Evolutionary conservation across 192 early-diverging fungal genomes (phyloP).

Genomic region (Mortierella hygrophila): DNA sequence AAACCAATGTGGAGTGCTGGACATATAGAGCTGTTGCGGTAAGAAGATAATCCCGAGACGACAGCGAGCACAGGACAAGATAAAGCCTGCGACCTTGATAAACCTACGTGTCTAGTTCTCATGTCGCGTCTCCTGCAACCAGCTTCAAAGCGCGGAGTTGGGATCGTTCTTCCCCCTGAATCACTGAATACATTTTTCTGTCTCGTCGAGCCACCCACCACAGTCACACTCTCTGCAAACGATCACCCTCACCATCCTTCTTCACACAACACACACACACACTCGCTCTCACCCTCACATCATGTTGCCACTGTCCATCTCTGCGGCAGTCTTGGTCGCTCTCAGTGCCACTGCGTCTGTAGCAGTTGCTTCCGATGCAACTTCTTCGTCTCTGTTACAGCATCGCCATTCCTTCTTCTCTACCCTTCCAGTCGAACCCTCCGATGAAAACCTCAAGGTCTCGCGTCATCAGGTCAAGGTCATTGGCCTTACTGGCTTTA

Average conservation of each 20-base stretch:
- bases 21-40: too few relatives aligned
- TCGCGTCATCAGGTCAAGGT: slow-evolving; percentile 38
- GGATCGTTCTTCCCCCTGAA: too few relatives aligned
- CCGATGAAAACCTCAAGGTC: slow-evolving; percentile 48
- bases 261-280: neutral
- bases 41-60: too few relatives aligned
- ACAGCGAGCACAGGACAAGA: too few relatives aligned
- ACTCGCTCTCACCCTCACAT: neutral
- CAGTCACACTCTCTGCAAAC: neutral
- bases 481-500: slow-evolving; percentile 32
- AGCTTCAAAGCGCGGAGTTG: too few relatives aligned
- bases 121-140: too few relatives aligned
- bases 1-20: too few relatives aligned
- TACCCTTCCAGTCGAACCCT: slow-evolving; percentile 36
- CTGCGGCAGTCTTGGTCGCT: slow-evolving; percentile 11
- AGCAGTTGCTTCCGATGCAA: neutral
- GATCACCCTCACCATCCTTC: neutral
- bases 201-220: too few relatives aligned
- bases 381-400: slow-evolving; percentile 3
- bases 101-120: too few relatives aligned
- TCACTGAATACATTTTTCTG: too few relatives aligned
- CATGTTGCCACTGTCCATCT: slow-evolving; percentile 36
- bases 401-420: slow-evolving; percentile 55
- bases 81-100: too few relatives aligned
- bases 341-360: slow-evolving; percentile 1